Percentiles rank a stretch among this genome's conserved stretches.
Conservation (phyloP, 2,329 filamentous ascomycete species). For the Fusarium ambrosium region DNA sequence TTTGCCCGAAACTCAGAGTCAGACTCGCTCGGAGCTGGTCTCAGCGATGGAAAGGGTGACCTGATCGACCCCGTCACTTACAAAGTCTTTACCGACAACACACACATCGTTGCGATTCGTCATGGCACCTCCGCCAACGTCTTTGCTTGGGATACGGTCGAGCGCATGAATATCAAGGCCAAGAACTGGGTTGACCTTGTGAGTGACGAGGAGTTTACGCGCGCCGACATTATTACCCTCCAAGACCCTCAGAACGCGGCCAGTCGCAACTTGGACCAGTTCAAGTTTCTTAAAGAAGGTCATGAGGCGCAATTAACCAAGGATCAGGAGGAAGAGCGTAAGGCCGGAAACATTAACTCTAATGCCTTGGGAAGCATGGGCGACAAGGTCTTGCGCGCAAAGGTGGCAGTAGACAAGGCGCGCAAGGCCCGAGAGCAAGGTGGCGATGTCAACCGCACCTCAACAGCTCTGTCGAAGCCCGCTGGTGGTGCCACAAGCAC, state of each 20-base stretch:
- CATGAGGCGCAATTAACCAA: constrained; percentile 75
- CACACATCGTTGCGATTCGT: constrained; percentile 90
- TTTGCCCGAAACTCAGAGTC: constrained; percentile 90
- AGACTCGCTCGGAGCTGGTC: constrained; percentile 61
- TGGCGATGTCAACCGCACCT: constrained; percentile 68
- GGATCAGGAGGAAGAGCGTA: constrained; percentile 77
- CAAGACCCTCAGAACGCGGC: constrained; percentile 95
- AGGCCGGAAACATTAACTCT: constrained; percentile 80
- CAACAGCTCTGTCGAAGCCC: constrained; percentile 58
- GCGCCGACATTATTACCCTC: constrained; percentile 94
- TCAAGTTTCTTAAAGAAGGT: constrained; percentile 91
- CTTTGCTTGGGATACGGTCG: constrained; percentile 95
- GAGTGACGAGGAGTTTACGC: constrained; percentile 86
- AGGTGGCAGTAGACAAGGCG: constrained; percentile 92
- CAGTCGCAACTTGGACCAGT: constrained; percentile 84
- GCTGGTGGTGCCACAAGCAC: constrained; percentile 33
- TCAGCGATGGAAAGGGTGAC: constrained; percentile 74
- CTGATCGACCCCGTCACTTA: constrained; percentile 97
- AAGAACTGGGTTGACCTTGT: constrained; percentile 96
- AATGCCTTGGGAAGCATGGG: constrained; percentile 82
- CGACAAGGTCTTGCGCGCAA: constrained; percentile 89
- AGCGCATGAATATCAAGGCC: constrained; percentile 94
- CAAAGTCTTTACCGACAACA: constrained; percentile 98
- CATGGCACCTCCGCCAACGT: constrained; percentile 90
- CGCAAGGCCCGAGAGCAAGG: constrained; percentile 78